A percentile compares a stretch with the other conserved stretches of the same genome.
Evolutionary conservation across 1,139 yeast genomes (phyloP).

Genomic region (Saccharomyces hybrid): DNA sequence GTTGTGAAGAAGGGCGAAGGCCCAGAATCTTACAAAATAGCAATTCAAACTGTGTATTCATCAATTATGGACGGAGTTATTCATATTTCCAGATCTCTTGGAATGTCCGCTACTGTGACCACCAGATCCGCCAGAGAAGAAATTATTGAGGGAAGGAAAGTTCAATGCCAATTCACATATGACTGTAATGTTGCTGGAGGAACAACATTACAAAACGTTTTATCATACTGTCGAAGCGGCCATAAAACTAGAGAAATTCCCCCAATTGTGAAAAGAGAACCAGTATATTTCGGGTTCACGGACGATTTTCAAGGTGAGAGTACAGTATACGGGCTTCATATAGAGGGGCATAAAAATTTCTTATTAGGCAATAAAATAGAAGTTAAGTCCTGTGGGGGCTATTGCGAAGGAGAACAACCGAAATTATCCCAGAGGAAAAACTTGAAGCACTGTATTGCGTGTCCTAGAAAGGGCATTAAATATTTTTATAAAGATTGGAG

Average conservation of each 20-base stretch:
- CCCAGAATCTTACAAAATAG: conserved; percentile 19
- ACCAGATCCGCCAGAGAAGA: conserved; percentile 19
- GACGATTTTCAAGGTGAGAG: conserved; percentile 15
- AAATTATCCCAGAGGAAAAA: conserved; percentile 11
- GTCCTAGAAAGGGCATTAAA: conserved; percentile 21
- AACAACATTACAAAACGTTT: conserved; percentile 20
- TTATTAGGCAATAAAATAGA: conserved; percentile 21
- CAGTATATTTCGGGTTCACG: conserved; percentile 19
- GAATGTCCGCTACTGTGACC: conserved; percentile 25
- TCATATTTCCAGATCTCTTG: conserved; percentile 37
- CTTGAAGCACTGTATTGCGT: conserved; percentile 21
- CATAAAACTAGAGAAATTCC: conserved; percentile 17
- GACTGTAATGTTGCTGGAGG: conserved; percentile 22
- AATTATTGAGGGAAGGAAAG: conserved; percentile 17
- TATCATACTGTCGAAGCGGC: conserved; percentile 23
- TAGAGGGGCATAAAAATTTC: conserved; percentile 13
- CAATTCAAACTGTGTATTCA: conserved; percentile 30
- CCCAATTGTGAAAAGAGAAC: conserved; percentile 11
- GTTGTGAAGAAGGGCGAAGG: conserved; percentile 21
- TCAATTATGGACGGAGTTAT: conserved; percentile 33
- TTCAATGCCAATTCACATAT: conserved; percentile 22
- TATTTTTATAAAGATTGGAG: conserved; percentile 25
- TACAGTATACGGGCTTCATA: conserved; percentile 15
- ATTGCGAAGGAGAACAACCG: conserved; percentile 17
- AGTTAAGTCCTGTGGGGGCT: conserved; percentile 12